Evolutionary conservation across 441 rosid species (phyloP), one percentile per base, ranked within the genome.

Genomic region (Caryocar brasiliense): DNA sequence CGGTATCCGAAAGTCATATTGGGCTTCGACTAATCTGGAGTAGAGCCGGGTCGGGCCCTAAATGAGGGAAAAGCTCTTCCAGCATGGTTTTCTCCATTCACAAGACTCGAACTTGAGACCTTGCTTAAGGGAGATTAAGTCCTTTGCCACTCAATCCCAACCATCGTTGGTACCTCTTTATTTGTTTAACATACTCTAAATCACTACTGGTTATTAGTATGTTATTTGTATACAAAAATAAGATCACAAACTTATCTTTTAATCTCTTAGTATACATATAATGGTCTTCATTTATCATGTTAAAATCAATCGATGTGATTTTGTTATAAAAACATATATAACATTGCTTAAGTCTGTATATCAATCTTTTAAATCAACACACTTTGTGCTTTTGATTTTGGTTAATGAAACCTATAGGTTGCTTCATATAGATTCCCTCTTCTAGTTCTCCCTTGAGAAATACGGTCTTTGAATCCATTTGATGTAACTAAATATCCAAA

Each of bases 291-390:
- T 40, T 3, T 2, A 30, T 42, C 20, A 54, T 33, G 4, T 3
- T 27, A 11, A 42, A 33, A 18, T 12, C 7, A 20, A 5, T 7
- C 5, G 17, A 20, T 6, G 11, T 32, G 3, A 22, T 42, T 5
- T 22, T 34, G 28, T 19, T 0, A 42, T 42, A 19, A 34, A 43
- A 40, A 0, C 6, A 6, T 2, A 32, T 19, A 21, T 54, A 30
- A 23, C 4, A 42, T 5, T 55, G 35, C 15, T 55, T 34, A 9
- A 55, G 25, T 32, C 41, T 19, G 33, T 43, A 55, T 6, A 52
- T 42, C 1, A 43, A 55, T n/a, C 0, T 10, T 3, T 4, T 2
- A 11, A 43, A 22, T 4, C 14, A 42, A 2, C 23, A 42, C 4
- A 23, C 4, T 30, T 13, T 14, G 12, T 19, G 17, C 11, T 23